Evolutionary conservation across 345 rosid species (phyloP), one percentile per base, ranked within the genome.

Genomic region (Orychophragmus violaceus): DNA sequence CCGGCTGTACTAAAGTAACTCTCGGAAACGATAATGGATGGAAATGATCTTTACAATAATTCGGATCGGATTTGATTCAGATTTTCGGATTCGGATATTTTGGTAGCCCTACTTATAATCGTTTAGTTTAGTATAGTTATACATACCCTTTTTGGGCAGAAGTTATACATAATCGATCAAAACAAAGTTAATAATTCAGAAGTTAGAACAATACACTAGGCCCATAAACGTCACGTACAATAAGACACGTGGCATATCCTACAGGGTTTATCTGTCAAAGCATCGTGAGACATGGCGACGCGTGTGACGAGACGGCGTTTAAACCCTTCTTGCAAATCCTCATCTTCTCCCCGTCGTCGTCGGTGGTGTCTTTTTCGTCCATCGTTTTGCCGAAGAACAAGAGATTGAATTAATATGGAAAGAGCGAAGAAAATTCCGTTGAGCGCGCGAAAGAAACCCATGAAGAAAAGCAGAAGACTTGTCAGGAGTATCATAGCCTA

Each of bases 401-500:
- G 23, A 32, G 8, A 18, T 3, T 29, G 19, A 50, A 13, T 10
- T 0, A 21, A 25, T 21, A 56, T 69, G 73, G 56, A 56, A 33
- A 37, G 9, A 30, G 23, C 29, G 35, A 72, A 62, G 62, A 62
- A 23, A 58, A 21, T 3, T 8, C 29, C 59, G 4, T 11, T 59
- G 21, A 22, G 19, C 17, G 27, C 44, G 16, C 36, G 70, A 37
- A 82, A 54, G 60, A 68, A 68, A 19, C 44, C 68, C 71, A 60
- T 32, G 8, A 80, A 62, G 72, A 76, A 67, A 61, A 74, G 68
- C 68, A 76, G 41, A 55, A 67, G 55, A 22, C 13, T 65, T 22
- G 27, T 81, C 10, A 71, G 44, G 25, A 70, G 24, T 27, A 57
- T 78, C 14, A 62, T 64, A 2, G 30, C 76, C 22, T 84, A 78